These are phyloP conservation scores for Biscogniauxia mediterranea DNA, from an alignment of 2,329 filamentous ascomycete species.

Conservation along the genomic window DNA sequence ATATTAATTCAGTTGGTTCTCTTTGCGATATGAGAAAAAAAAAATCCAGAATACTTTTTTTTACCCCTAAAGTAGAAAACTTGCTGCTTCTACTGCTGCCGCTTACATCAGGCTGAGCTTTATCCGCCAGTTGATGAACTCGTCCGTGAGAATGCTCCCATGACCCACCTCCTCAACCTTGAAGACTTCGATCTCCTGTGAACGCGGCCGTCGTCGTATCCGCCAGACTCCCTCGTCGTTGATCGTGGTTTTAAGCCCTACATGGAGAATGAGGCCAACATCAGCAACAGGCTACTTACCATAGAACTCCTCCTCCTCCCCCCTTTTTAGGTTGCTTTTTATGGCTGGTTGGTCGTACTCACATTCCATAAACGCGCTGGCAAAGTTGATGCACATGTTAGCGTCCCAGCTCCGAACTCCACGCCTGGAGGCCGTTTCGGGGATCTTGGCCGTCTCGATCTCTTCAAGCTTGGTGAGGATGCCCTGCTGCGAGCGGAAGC, in stretches of 20 bases:
- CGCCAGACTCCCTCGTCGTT: slow-evolving; percentile 77
- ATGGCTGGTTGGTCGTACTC: slow-evolving; percentile 30
- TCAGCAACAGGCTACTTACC: background rate
- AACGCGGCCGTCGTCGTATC: slow-evolving; percentile 65
- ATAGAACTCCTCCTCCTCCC: slow-evolving; percentile 2
- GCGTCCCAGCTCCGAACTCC: slow-evolving; percentile 79
- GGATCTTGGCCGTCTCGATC: slow-evolving; percentile 76
- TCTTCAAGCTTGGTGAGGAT: slow-evolving; percentile 72
- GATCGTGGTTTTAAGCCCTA: slow-evolving; percentile 63
- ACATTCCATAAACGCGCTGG: slow-evolving; percentile 75
- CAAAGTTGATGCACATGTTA: slow-evolving; percentile 91
- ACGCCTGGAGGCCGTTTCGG: slow-evolving; percentile 66
- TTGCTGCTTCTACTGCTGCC: slow-evolving; percentile 3
- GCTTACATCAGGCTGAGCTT: slow-evolving; percentile 39
- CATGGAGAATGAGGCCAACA: background rate
- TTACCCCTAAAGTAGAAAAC: slow-evolving; percentile 1
- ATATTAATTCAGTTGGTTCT: background rate
- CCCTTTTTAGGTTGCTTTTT: background rate
- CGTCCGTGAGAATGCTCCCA: slow-evolving; percentile 71
- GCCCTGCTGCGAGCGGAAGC: slow-evolving; percentile 74
- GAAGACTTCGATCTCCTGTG: slow-evolving; percentile 68
- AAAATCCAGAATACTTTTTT: too few species aligned
- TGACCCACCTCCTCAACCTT: slow-evolving; percentile 71
- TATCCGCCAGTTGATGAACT: slow-evolving; percentile 75
- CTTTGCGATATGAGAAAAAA: background rate